phyloP scores from a whole-genome alignment of 108 stramenopile genomes.

The Discostella pseudostelligera region DNA sequence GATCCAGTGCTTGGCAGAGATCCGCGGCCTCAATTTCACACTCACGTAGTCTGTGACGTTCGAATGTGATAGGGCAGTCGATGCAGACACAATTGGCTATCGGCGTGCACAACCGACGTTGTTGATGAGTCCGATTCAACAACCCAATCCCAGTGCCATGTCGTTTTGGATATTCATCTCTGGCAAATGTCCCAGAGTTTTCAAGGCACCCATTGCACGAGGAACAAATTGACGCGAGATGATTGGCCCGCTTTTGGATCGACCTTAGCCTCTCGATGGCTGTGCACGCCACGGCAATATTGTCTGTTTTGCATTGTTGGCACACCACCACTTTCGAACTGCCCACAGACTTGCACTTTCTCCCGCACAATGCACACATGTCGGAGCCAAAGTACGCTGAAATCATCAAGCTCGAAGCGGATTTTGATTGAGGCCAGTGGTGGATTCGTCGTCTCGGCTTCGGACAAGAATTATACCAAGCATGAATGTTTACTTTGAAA shows the following conservation, averaged over 20 bases:
- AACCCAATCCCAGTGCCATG: slow-evolving; percentile 15
- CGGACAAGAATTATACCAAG: slow-evolving; percentile 71
- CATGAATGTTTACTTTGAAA: slow-evolving; percentile 62
- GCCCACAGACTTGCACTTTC: slow-evolving; percentile 68
- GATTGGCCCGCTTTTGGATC: slow-evolving; percentile 50
- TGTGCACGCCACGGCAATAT: slow-evolving; percentile 36
- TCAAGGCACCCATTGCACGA: slow-evolving; percentile 76
- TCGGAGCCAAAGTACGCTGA: slow-evolving; percentile 82
- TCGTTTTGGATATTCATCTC: slow-evolving; percentile 18
- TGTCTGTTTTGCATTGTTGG: slow-evolving; percentile 52
- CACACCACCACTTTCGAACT: slow-evolving; percentile 71
- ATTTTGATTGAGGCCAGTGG: slow-evolving; percentile 75
- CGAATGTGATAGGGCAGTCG: slow-evolving; percentile 79
- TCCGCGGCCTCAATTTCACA: slow-evolving; percentile 62
- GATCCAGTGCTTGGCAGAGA: slow-evolving; percentile 46
- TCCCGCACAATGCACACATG: slow-evolving; percentile 69
- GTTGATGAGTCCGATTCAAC: slow-evolving; percentile 13
- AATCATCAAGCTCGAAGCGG: slow-evolving; percentile 69
- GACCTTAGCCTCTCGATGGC: slow-evolving; percentile 56
- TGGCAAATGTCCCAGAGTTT: slow-evolving; percentile 63
- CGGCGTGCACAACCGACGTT: slow-evolving; percentile 52
- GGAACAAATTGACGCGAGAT: slow-evolving; percentile 62
- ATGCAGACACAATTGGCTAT: slow-evolving; percentile 84
- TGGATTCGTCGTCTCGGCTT: slow-evolving; percentile 82
- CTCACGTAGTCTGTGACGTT: slow-evolving; percentile 73